phyloP scores from a whole-genome alignment of 306 rosid species.

The Dryas drummondii region DNA sequence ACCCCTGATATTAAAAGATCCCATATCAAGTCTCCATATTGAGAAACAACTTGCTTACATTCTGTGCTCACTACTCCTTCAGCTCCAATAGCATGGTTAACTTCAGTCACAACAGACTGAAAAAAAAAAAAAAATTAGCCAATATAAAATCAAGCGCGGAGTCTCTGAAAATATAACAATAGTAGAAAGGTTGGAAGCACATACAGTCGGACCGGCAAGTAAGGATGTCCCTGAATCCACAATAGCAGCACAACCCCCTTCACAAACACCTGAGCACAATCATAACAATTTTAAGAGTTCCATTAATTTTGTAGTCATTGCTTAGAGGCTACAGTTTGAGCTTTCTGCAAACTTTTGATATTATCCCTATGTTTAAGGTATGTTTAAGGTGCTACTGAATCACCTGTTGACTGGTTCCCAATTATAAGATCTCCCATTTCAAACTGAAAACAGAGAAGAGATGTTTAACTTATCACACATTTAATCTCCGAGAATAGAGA shows the following conservation, averaged over 20 bases:
- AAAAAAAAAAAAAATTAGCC: background rate
- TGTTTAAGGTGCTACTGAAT: constrained; percentile 22
- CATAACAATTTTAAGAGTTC: constrained; percentile 18
- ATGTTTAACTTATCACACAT: constrained; percentile 2
- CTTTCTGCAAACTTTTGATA: background rate
- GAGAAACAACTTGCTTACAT: constrained; percentile 65
- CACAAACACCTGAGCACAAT: constrained; percentile 59
- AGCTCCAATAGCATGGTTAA: constrained; percentile 92
- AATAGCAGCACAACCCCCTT: constrained; percentile 71
- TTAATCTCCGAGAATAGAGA: constrained; percentile 7
- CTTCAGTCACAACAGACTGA: constrained; percentile 73
- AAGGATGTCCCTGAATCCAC: constrained; percentile 94
- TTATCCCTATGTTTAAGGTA: background rate
- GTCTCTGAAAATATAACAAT: background rate
- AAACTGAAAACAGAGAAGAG: constrained; percentile 45
- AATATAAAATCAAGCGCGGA: background rate
- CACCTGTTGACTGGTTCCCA: constrained; percentile 78
- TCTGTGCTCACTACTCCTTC: constrained; percentile 77
- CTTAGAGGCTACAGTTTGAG: background rate
- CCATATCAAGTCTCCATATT: constrained; percentile 84
- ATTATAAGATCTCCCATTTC: constrained; percentile 76
- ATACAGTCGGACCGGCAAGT: constrained; percentile 86
- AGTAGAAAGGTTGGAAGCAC: constrained; percentile 23
- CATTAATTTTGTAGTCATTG: constrained; percentile 21
- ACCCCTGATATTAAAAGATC: constrained; percentile 74